Evolutionary conservation across 495 filamentous ascomycete species (phyloP).

Genomic region (Neurospora sp.): DNA sequence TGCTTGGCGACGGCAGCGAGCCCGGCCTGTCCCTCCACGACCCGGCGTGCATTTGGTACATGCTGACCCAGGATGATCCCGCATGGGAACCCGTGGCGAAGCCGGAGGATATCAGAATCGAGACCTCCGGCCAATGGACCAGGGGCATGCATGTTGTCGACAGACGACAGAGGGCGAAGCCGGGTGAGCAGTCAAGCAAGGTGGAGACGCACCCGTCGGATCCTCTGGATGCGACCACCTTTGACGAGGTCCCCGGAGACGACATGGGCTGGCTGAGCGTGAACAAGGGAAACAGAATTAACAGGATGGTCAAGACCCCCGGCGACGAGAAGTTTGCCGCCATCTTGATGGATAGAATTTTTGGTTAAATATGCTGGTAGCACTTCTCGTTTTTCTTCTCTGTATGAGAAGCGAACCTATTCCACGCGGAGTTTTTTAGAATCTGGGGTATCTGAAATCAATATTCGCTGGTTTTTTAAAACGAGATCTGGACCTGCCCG

Average conservation of each 20-base stretch:
- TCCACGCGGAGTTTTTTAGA: constrained; percentile 11
- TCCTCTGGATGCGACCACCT: constrained; percentile 20
- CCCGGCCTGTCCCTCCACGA: constrained; percentile 73
- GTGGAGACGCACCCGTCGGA: constrained; percentile 32
- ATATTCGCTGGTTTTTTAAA: not conserved
- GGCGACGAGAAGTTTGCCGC: constrained; percentile 42
- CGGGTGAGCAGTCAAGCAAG: constrained; percentile 35
- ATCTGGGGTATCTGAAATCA: not conserved
- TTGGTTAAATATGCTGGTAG: constrained; percentile 21
- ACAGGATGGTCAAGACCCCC: constrained; percentile 52
- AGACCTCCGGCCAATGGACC: constrained; percentile 89
- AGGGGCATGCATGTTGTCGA: constrained; percentile 83
- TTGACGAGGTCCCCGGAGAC: constrained; percentile 43
- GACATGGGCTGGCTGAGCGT: constrained; percentile 63
- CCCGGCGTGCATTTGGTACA: constrained; percentile 81
- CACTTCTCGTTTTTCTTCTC: not conserved
- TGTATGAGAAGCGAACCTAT: constrained; percentile 14
- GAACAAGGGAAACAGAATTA: constrained; percentile 65
- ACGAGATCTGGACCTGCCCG: not conserved
- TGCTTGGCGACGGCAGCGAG: constrained; percentile 41
- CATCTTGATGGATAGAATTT: constrained; percentile 38
- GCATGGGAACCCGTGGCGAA: constrained; percentile 38
- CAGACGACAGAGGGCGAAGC: constrained; percentile 49
- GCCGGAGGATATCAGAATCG: constrained; percentile 69
- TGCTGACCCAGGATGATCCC: constrained; percentile 46